Evolutionary conservation across 2,329 filamentous ascomycete genomes (phyloP).

Genomic region (Sclerotinia borealis): DNA sequence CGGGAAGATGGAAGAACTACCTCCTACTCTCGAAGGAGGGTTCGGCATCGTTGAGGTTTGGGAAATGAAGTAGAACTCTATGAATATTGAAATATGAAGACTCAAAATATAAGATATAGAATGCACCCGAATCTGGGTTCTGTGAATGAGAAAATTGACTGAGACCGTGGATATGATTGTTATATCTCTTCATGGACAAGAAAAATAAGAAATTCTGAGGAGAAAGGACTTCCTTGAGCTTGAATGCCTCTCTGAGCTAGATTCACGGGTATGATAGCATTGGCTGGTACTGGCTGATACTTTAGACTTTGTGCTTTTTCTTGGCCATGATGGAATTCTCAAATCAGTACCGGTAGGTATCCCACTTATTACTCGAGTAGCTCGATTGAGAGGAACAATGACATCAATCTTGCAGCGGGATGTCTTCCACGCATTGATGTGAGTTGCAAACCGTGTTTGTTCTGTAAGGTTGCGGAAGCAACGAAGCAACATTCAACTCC

Average conservation of each 20-base stretch:
- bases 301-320: not conserved
- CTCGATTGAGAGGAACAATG: not conserved
- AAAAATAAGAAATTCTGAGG: not conserved
- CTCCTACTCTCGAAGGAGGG: constrained; percentile 25
- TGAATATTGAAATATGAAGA: not conserved
- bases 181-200: not conserved
- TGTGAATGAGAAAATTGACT: not conserved
- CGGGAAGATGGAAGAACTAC: constrained; percentile 22
- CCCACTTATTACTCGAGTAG: not conserved
- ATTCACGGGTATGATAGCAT: not conserved
- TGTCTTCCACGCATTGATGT: not conserved
- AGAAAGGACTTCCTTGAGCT: not conserved
- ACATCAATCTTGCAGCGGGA: not conserved
- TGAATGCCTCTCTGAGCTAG: not conserved
- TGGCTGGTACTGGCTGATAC: not conserved
- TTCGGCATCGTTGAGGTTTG: constrained; percentile 29
- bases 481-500: not conserved
- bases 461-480: too few relatives aligned
- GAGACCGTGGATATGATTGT: not conserved
- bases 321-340: not conserved
- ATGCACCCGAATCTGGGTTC: not conserved
- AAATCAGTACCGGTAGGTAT: not conserved
- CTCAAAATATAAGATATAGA: not conserved
- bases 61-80: not conserved
- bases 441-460: not conserved